Conservation (phyloP, 306 rosid genomes). For the Ziziphus jujuba region DNA sequence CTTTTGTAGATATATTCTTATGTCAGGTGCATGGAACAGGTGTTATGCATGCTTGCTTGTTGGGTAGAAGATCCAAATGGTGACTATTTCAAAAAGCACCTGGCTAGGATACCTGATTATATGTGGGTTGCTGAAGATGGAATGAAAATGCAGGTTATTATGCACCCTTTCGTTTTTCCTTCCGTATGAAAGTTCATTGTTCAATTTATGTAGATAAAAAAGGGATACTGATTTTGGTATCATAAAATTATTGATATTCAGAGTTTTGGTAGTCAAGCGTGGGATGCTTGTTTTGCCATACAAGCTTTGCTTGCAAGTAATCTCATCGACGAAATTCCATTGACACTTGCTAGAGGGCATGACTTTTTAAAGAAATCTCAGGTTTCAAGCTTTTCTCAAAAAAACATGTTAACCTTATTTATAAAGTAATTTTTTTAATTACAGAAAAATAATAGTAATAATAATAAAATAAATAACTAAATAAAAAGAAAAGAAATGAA, state of each 20-base stretch:
- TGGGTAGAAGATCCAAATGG: constrained; percentile 3
- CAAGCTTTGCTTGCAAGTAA: constrained; percentile 63
- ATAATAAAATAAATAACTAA: no score
- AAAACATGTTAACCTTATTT: no score
- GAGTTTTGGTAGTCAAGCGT: constrained; percentile 58
- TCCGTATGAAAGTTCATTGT: no score
- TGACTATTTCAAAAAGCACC: neutral
- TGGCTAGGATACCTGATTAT: neutral
- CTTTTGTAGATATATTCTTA: neutral
- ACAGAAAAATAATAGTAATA: no score
- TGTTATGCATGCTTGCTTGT: constrained; percentile 1
- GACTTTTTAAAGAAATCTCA: constrained; percentile 60
- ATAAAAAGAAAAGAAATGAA: no score
- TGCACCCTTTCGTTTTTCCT: no score
- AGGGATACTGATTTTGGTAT: no score
- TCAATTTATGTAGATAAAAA: no score
- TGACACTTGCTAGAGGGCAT: constrained; percentile 47
- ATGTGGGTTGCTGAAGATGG: constrained; percentile 3
- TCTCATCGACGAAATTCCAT: constrained; percentile 41
- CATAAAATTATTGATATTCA: constrained; percentile 5
- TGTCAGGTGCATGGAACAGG: neutral
- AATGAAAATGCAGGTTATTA: neutral
- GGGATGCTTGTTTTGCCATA: constrained; percentile 56
- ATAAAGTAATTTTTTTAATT: no score
- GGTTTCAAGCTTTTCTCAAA: constrained; percentile 12